Evolutionary conservation across 805 yeast species (phyloP), one percentile per base, ranked within the genome.

Genomic region (Saccharomycopsis fermentans): DNA sequence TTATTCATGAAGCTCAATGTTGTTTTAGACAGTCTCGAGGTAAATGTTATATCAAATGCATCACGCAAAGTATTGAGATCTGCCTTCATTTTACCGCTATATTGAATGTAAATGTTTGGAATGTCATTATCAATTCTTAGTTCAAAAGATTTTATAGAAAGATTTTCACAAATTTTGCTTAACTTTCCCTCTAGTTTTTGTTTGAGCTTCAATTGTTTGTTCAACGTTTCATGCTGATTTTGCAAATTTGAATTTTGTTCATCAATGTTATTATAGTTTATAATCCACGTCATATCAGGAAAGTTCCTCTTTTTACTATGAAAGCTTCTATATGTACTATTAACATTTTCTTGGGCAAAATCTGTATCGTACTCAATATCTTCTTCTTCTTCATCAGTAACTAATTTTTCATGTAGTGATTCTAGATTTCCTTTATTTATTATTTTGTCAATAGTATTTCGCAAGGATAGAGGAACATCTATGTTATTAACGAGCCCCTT

Each of bases 1-100:
- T 73, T 69, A 34, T 73, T 70, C 0, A 76, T 70, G 21, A 84
- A 67, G 71, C 79, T 74, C 3, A 79, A 66, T 0, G 82, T 50
- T 5, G 60, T 52, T 32, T 58, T 57, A 9, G 59, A 59, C 59
- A 56, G 65, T 32, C 64, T 65, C 1, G 73, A 60, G 1, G 64
- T 61, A 3, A 58, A 60, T 4, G 76, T 57, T 1, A 69, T 59
- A n/a, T 59, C 57, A 48, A 56, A 56, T 24, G 47, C 48, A 37
- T 60, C 60, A 29, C 35, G 48, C 29, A 54, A 14, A 17, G 17
- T 29, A 1, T 17, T n/a, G 12, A 39, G 56, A 9, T 57, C 57
- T n/a, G 57, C 19, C 21, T 56, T 58, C 34, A 51, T 29, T 47
- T 56, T 59, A 6, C 37, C 27, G 6, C 62, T 56, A 47, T 37